A percentile compares a stretch with the other conserved stretches of the same genome.
phyloP scores from a whole-genome alignment of 2,329 filamentous ascomycete genomes.

The Ophiobolus disseminans region DNA sequence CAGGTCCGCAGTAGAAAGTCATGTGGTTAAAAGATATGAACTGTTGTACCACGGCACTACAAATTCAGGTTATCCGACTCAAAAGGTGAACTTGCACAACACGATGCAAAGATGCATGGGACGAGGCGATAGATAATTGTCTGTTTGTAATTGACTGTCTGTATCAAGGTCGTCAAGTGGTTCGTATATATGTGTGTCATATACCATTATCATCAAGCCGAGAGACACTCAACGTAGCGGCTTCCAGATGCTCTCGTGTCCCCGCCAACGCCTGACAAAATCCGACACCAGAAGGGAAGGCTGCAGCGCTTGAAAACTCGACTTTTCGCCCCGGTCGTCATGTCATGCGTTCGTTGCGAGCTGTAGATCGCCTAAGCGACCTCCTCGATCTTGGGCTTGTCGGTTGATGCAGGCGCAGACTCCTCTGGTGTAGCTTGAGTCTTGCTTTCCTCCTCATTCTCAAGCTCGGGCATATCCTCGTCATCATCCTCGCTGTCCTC shows the following conservation, averaged over 20 bases:
- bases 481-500: conserved; percentile 63
- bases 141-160: no score
- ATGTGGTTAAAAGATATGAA: no score
- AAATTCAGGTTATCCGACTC: no score
- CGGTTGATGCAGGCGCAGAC: conserved; percentile 27
- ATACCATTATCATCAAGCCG: conserved; percentile 20
- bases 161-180: neutral
- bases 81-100: no score
- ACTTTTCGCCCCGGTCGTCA: conserved; percentile 8
- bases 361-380: conserved; percentile 38
- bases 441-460: conserved; percentile 43
- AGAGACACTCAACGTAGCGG: conserved; percentile 3
- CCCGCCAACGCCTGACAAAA: conserved; percentile 8
- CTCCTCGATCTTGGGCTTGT: conserved; percentile 57
- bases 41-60: no score
- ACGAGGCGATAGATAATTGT: no score
- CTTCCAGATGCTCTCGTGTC: conserved; percentile 1
- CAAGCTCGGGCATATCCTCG: conserved; percentile 79
- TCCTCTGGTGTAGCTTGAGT: conserved; percentile 32
- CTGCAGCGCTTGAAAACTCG: conserved; percentile 12
- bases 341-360: conserved; percentile 18
- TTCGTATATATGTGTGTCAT: conserved; percentile 14
- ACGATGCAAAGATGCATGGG: no score
- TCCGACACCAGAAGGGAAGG: conserved; percentile 6
- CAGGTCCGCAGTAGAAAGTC: no score